Percentiles rank a stretch among this genome's conserved stretches.
Conservation (phyloP, 192 early-diverging fungal species). For the Martensiomyces pterosporus region DNA sequence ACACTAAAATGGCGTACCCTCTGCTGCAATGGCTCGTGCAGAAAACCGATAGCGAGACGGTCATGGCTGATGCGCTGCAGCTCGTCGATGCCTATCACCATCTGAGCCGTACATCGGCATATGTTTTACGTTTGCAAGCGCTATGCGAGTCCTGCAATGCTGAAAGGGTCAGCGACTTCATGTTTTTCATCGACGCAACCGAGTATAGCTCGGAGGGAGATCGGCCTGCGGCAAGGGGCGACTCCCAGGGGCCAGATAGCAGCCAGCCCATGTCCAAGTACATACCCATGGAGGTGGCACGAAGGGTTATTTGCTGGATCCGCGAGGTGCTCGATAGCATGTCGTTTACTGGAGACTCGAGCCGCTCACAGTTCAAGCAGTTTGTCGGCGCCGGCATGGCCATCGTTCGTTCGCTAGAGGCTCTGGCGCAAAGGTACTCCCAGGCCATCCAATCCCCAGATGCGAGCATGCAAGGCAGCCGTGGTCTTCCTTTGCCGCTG, state of each 20-base stretch:
- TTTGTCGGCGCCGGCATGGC: conserved; percentile 12
- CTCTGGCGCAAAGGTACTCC: neutral
- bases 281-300: conserved; percentile 32
- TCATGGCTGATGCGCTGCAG: conserved; percentile 59
- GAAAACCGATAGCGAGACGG: conserved; percentile 36
- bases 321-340: conserved; percentile 41
- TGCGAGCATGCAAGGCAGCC: neutral
- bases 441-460: neutral
- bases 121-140: conserved; percentile 49
- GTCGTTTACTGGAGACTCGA: conserved; percentile 19
- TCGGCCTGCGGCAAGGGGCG: neutral
- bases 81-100: conserved; percentile 60
- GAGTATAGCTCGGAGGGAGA: conserved; percentile 17
- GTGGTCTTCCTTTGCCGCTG: neutral
- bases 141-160: conserved; percentile 48
- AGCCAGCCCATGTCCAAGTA: conserved; percentile 4
- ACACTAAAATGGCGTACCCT: conserved; percentile 51
- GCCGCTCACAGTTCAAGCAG: conserved; percentile 21
- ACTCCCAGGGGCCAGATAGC: neutral
- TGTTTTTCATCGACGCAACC: conserved; percentile 15
- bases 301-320: conserved; percentile 33
- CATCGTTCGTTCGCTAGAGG: conserved; percentile 16
- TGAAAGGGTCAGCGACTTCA: conserved; percentile 7
- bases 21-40: conserved; percentile 54
- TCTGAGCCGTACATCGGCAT: conserved; percentile 53